Conservation (phyloP, 2,329 filamentous ascomycete genomes). For the Hirsutella thompsonii region DNA sequence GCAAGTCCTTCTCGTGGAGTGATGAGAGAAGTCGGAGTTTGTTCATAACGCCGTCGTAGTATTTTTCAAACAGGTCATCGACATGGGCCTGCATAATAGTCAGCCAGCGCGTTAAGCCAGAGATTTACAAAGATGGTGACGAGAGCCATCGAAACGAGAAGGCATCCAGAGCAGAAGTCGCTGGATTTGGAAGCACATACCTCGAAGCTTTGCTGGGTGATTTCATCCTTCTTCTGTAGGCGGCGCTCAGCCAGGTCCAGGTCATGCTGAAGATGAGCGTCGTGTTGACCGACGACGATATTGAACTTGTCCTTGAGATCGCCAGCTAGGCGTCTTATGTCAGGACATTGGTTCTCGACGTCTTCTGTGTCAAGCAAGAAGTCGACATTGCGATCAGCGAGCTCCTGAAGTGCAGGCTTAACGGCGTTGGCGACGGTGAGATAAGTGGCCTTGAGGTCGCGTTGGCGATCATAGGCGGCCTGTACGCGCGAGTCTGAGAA, state of each 20-base stretch:
- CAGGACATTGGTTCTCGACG: slow-evolving; percentile 32
- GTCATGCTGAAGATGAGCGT: not conserved
- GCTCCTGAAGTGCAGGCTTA: slow-evolving; percentile 52
- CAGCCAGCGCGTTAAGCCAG: slow-evolving; percentile 7
- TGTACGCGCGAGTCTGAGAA: slow-evolving; percentile 41
- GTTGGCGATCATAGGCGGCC: slow-evolving; percentile 48
- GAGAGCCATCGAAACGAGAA: not conserved
- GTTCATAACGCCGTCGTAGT: slow-evolving; percentile 31
- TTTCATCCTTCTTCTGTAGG: not conserved
- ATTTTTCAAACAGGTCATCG: slow-evolving; percentile 25
- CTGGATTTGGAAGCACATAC: not conserved
- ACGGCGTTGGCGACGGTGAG: slow-evolving; percentile 48
- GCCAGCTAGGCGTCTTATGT: slow-evolving; percentile 17
- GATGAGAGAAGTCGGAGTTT: slow-evolving; percentile 31
- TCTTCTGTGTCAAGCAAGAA: slow-evolving; percentile 41
- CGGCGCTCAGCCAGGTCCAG: not conserved
- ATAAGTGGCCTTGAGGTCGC: slow-evolving; percentile 53
- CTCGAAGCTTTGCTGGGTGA: not conserved
- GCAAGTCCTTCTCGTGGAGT: slow-evolving; percentile 28
- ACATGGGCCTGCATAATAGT: slow-evolving; percentile 20
- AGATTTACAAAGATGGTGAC: not conserved
- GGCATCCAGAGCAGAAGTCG: too few relatives aligned
- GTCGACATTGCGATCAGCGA: slow-evolving; percentile 47
- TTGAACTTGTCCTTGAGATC: not conserved
- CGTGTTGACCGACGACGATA: not conserved